Conservation (phyloP, 1,284 basidiomycete species). For the Apiotrichum akiyoshidainum region DNA sequence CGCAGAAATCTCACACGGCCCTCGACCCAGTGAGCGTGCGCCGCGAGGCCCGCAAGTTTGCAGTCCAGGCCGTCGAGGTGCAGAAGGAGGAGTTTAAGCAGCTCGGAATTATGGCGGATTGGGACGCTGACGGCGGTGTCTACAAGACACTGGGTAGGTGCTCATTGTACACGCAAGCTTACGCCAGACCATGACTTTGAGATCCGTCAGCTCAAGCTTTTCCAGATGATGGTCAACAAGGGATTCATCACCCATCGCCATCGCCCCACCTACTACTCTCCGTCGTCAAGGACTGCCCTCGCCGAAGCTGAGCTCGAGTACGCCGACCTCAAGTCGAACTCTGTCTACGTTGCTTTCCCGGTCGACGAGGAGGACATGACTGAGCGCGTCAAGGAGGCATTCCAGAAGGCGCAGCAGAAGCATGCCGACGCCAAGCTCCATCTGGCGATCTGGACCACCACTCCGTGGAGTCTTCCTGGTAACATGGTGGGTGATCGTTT, state of each 20-base stretch:
- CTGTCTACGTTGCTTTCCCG: conserved; percentile 79
- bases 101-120: conserved; percentile 91
- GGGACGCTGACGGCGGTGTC: conserved; percentile 66
- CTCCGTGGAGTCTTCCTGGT: conserved; percentile 93
- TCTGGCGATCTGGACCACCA: conserved; percentile 95
- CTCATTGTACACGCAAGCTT: conserved; percentile 2
- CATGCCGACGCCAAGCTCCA: conserved; percentile 47
- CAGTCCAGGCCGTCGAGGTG: conserved; percentile 67
- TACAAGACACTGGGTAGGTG: conserved; percentile 78
- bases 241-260: conserved; percentile 34
- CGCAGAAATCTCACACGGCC: conserved; percentile 50
- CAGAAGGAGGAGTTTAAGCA: conserved; percentile 79
- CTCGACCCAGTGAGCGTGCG: conserved; percentile 67
- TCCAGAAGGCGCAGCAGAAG: conserved; percentile 16
- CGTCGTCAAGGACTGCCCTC: conserved; percentile 87
- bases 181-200: conserved; percentile 76
- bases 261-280: conserved; percentile 82
- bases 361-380: conserved; percentile 50
- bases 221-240: conserved; percentile 82
- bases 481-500: conserved; percentile 72
- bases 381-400: conserved; percentile 24
- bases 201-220: conserved; percentile 80
- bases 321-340: conserved; percentile 81
- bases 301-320: conserved; percentile 95
- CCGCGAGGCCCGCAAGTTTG: conserved; percentile 67